Conservation (phyloP, 1,139 yeast species). For the Suhomyces maxii region DNA sequence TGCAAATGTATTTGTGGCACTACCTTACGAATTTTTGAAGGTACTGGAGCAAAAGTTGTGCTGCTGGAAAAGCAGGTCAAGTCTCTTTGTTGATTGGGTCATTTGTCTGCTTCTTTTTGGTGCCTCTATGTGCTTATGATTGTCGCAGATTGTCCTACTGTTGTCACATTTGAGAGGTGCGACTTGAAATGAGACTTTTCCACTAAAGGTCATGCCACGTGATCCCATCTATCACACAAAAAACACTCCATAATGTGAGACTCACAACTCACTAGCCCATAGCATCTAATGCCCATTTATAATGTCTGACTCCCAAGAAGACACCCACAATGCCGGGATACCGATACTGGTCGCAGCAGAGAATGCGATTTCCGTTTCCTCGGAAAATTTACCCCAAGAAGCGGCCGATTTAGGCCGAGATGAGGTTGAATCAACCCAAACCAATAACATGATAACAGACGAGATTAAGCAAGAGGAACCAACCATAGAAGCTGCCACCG, state of each 20-base stretch:
- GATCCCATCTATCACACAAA: neutral
- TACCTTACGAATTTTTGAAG: no score
- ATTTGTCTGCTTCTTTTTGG: no score
- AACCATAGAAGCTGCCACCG: no score
- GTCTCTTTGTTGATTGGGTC: no score
- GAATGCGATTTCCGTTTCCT: neutral
- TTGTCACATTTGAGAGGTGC: no score
- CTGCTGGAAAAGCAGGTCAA: no score
- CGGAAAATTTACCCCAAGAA: neutral
- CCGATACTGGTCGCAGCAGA: neutral
- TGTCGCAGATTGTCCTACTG: no score
- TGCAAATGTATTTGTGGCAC: no score
- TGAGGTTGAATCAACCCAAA: neutral
- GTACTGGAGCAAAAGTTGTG: no score
- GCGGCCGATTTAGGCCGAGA: neutral
- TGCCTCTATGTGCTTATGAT: no score
- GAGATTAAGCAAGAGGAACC: neutral
- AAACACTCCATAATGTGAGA: neutral
- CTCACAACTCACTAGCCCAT: neutral
- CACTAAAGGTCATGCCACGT: neutral
- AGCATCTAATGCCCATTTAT: constrained; percentile 1
- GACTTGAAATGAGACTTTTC: no score
- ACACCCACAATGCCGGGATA: neutral
- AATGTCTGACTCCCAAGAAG: constrained; percentile 3
- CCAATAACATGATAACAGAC: neutral